Base-by-base conservation (phyloP, 1,139 yeast genomes). In the Pichia inconspicua region DNA sequence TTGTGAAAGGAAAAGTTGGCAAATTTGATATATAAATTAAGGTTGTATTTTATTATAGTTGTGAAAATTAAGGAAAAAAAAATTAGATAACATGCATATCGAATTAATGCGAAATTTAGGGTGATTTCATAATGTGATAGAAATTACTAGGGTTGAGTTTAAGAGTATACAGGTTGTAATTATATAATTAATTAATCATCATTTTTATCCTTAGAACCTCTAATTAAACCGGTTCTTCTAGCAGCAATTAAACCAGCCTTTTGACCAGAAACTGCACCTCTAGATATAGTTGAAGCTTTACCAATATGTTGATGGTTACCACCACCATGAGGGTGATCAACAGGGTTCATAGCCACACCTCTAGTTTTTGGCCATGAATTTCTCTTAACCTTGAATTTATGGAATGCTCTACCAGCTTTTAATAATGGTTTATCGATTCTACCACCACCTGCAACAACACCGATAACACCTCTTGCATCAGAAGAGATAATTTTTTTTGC, bases 231-330 rank as follows among this genome's bases (percentile, higher is more conserved):
- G 70, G 98, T 94, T 86, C 98, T 89, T 88, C 99, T 90, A 74
- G 99, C 98, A 70, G 99, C 98, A 73, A 94, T 94, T 73, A 92
- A 90, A 92, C 98, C 98, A 74, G 95, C 96, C 95, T 92, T 92
- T 82, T 92, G 98, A 89, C 98, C 98, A 70, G 98, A 80, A 74
- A 92, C 98, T 68, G 98, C 97, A 76, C 96, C 96, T 86, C 98
- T 89, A 66, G 96, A 84, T 70, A 92, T 92, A 71, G 98, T 92
- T 69, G 98, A 92, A 72, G 98, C 98, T 85, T 92, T 92, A 90
- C 98, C 97, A 83, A 92, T 92, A 77, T 92, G 98, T 83, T 92
- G 98, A 80, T 92, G 98, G 97, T 92, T 92, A 92, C 98, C 98
- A 90, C 98, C 98, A 86, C 98, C 98, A 77, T 90, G 97, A 74